phyloP scores from a whole-genome alignment of 2,329 filamentous ascomycete genomes.

The Fusarium pseudocircinatum region DNA sequence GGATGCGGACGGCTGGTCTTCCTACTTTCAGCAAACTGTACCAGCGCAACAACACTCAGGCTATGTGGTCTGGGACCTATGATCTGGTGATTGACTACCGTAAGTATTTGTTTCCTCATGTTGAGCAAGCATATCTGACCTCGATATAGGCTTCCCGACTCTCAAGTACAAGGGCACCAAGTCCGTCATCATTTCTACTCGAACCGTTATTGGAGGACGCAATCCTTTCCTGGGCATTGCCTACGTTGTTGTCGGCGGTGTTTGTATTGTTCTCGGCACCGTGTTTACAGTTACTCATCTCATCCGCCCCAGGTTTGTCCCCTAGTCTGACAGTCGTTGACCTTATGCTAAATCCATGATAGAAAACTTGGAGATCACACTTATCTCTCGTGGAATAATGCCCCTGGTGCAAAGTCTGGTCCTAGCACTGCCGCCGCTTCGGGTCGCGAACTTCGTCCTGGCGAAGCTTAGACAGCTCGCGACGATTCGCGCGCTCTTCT shows the following conservation, averaged over 20 bases:
- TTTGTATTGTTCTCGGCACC: constrained; percentile 88
- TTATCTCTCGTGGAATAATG: constrained; percentile 93
- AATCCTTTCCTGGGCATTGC: constrained; percentile 97
- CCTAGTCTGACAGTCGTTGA: not conserved
- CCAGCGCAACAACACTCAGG: constrained; percentile 77
- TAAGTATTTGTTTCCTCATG: constrained; percentile 59
- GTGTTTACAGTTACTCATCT: constrained; percentile 92
- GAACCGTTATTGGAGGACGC: constrained; percentile 91
- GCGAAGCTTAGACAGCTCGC: constrained; percentile 53
- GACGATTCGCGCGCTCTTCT: constrained; percentile 40
- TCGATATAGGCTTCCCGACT: constrained; percentile 77
- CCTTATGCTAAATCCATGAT: not conserved
- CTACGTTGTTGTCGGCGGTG: constrained; percentile 91
- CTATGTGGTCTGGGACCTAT: constrained; percentile 78
- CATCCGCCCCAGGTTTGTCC: constrained; percentile 82
- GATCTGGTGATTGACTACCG: constrained; percentile 79
- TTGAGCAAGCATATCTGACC: constrained; percentile 10
- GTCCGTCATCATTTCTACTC: constrained; percentile 86
- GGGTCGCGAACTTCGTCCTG: constrained; percentile 65
- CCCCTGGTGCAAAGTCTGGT: constrained; percentile 55
- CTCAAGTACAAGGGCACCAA: constrained; percentile 85
- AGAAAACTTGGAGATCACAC: constrained; percentile 98
- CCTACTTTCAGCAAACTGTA: constrained; percentile 96
- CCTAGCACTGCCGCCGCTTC: constrained; percentile 58
- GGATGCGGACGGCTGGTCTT: constrained; percentile 97